A percentile compares a stretch with the other conserved stretches of the same genome.
Evolutionary conservation across 768 basidiomycete species (phyloP).

Genomic region (Boletus fagicola): DNA sequence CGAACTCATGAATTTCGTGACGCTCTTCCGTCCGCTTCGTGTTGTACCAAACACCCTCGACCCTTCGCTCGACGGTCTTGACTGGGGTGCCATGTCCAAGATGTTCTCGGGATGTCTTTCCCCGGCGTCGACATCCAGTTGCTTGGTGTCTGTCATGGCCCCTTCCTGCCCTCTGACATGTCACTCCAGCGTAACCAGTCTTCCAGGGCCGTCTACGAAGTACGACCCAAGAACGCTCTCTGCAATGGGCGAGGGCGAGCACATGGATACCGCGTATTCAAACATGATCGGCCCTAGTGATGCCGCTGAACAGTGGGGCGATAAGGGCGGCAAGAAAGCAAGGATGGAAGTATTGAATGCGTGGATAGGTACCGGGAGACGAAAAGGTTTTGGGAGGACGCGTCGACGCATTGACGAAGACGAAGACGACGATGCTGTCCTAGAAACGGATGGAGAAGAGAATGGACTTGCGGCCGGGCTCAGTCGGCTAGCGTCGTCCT

Average conservation of each 20-base stretch:
- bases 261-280: conserved; percentile 53
- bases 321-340: conserved; percentile 41
- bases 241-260: conserved; percentile 18
- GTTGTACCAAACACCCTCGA: conserved; percentile 80
- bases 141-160: conserved; percentile 19
- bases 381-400: conserved; percentile 38
- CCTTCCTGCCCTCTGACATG: conserved; percentile 24
- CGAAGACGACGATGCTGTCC: conserved; percentile 15
- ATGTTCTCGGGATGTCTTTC: conserved; percentile 64
- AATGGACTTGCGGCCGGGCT: not conserved
- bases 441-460: not conserved
- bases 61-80: conserved; percentile 50
- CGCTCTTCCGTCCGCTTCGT: conserved; percentile 72
- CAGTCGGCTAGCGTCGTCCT: not conserved
- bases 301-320: conserved; percentile 56
- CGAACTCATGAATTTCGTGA: conserved; percentile 79
- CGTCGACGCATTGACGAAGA: conserved; percentile 19
- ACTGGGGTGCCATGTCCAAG: conserved; percentile 69
- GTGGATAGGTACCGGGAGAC: conserved; percentile 39
- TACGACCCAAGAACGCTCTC: not conserved
- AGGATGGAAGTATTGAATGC: conserved; percentile 46
- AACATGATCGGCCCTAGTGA: conserved; percentile 63
- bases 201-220: conserved; percentile 23
- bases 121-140: conserved; percentile 2
- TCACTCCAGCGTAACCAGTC: conserved; percentile 10